phyloP scores from a whole-genome alignment of 1,284 basidiomycete genomes.

The Psilocybe mexicana region DNA sequence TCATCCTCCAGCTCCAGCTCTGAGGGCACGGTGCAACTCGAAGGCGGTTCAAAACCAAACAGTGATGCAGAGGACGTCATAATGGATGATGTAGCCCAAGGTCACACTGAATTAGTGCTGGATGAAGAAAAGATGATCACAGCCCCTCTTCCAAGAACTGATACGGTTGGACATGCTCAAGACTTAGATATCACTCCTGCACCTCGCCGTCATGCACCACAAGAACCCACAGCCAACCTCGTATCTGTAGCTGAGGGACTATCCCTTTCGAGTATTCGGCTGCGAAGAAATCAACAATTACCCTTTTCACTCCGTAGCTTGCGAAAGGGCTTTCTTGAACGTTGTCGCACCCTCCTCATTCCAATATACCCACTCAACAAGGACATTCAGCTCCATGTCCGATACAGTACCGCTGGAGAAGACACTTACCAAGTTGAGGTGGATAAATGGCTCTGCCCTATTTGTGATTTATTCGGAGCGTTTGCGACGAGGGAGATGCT shows the following conservation, averaged over 20 bases:
- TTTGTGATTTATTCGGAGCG: conserved; percentile 54
- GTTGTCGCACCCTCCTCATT: conserved; percentile 34
- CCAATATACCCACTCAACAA: conserved; percentile 24
- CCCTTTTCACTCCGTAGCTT: conserved; percentile 59
- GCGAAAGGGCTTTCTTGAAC: conserved; percentile 42
- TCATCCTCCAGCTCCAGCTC: background rate
- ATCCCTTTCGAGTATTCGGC: conserved; percentile 30
- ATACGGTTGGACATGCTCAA: background rate
- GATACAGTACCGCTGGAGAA: conserved; percentile 32
- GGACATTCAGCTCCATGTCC: conserved; percentile 24
- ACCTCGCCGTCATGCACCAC: background rate
- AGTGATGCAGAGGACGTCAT: conserved; percentile 3
- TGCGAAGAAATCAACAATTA: conserved; percentile 37
- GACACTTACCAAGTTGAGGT: conserved; percentile 23
- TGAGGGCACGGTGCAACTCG: background rate
- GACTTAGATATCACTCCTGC: background rate
- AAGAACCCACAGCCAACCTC: conserved; percentile 30
- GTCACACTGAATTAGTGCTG: background rate
- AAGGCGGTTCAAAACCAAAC: background rate
- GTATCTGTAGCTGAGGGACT: conserved; percentile 33
- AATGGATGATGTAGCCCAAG: conserved; percentile 7
- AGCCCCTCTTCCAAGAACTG: conserved; percentile 14
- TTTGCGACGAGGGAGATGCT: conserved; percentile 54
- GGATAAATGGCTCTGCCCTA: conserved; percentile 54
- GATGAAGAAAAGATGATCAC: conserved; percentile 7